Conservation (phyloP, 1,139 yeast genomes). For the Saccharomyces hybrid region DNA sequence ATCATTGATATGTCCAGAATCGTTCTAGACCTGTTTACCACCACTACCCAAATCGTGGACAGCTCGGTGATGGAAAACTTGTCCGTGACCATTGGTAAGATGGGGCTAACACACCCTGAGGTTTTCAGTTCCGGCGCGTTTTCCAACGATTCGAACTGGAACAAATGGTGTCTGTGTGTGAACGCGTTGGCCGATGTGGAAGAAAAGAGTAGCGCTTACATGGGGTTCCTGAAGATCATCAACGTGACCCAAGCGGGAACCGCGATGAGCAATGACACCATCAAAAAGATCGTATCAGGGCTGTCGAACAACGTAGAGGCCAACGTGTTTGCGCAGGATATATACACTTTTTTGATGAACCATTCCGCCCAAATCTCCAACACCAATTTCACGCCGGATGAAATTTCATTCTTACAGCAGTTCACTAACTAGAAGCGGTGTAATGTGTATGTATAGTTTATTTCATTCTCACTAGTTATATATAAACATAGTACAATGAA, state of each 20-base stretch:
- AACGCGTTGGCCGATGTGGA: constrained; percentile 26
- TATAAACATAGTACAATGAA: not conserved
- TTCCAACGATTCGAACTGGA: constrained; percentile 24
- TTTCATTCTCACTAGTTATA: not conserved
- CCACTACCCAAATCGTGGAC: constrained; percentile 36
- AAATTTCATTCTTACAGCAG: constrained; percentile 22
- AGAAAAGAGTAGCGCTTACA: constrained; percentile 30
- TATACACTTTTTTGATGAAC: constrained; percentile 21
- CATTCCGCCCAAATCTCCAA: constrained; percentile 18
- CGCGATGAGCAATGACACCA: constrained; percentile 17
- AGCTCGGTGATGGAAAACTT: constrained; percentile 71
- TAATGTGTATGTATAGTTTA: not conserved
- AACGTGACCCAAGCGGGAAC: constrained; percentile 20
- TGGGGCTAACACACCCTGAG: constrained; percentile 62
- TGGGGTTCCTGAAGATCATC: constrained; percentile 29
- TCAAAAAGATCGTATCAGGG: constrained; percentile 23
- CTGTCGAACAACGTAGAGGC: constrained; percentile 24
- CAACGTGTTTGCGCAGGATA: constrained; percentile 23
- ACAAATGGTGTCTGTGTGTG: constrained; percentile 26
- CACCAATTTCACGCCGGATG: constrained; percentile 18
- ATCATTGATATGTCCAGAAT: constrained; percentile 52
- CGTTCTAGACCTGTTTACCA: constrained; percentile 57
- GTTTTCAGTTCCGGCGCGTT: constrained; percentile 42
- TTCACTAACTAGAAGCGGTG: constrained; percentile 7
- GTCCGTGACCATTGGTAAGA: constrained; percentile 88